Conservation (phyloP, 1,284 basidiomycete species). For the Exobasidium cylindrosporum region DNA sequence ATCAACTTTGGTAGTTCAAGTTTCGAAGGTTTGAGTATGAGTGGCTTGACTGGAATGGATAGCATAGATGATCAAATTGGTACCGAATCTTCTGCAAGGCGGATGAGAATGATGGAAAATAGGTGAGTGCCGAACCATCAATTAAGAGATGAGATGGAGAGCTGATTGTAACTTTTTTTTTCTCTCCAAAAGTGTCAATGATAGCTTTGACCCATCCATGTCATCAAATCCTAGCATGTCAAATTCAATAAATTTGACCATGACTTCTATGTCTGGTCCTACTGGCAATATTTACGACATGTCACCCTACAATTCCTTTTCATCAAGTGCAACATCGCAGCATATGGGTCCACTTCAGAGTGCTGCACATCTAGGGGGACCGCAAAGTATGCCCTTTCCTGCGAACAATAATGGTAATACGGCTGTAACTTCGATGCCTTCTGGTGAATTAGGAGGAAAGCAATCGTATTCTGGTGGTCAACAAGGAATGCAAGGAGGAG, state of each 20-base stretch:
- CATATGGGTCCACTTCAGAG: slow-evolving; percentile 28
- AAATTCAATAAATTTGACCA: neutral
- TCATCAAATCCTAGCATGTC: too few species aligned
- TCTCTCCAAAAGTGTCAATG: slow-evolving; percentile 4
- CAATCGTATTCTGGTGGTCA: slow-evolving; percentile 18
- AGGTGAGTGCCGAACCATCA: too few species aligned
- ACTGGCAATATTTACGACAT: slow-evolving; percentile 1
- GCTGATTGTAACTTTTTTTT: too few species aligned
- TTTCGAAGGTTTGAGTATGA: slow-evolving; percentile 28
- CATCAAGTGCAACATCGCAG: slow-evolving; percentile 20
- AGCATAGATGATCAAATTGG: neutral
- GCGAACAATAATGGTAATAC: slow-evolving; percentile 17
- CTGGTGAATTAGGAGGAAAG: neutral
- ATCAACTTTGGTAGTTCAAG: slow-evolving; percentile 6
- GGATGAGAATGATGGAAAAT: slow-evolving; percentile 1
- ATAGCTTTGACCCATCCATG: neutral
- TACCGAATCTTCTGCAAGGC: neutral
- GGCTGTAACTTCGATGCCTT: slow-evolving; percentile 3
- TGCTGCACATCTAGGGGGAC: slow-evolving; percentile 38
- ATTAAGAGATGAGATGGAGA: too few species aligned
- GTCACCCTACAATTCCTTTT: neutral
- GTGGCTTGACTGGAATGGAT: slow-evolving; percentile 2
- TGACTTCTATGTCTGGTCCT: slow-evolving; percentile 1
- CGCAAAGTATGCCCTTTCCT: slow-evolving; percentile 44
- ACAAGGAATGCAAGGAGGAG: neutral